A percentile compares a stretch with the other conserved stretches of the same genome.
phyloP scores from a whole-genome alignment of 768 basidiomycete species.

The Coprinellus micaceus region DNA sequence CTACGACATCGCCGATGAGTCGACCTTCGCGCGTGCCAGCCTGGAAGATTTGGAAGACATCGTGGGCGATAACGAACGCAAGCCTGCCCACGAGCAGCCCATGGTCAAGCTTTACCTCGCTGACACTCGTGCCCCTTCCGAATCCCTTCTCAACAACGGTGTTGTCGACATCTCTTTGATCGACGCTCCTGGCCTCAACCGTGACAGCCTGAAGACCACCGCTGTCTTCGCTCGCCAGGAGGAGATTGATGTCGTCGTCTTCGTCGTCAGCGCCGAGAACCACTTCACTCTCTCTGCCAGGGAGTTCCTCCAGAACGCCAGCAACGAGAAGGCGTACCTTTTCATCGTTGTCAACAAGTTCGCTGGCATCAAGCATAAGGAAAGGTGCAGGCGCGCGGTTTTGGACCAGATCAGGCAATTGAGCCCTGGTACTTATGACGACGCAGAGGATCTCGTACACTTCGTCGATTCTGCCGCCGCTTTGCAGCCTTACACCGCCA shows the following conservation, averaged over 20 bases:
- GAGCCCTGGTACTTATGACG: constrained; percentile 88
- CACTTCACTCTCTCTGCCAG: constrained; percentile 95
- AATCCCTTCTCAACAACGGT: constrained; percentile 90
- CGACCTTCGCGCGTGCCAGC: constrained; percentile 68
- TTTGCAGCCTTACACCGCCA: constrained; percentile 60
- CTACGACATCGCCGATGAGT: constrained; percentile 69
- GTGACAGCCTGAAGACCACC: constrained; percentile 92
- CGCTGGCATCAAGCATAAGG: constrained; percentile 93
- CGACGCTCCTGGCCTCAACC: constrained; percentile 96
- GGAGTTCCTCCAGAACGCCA: constrained; percentile 90
- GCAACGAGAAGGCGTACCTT: constrained; percentile 95
- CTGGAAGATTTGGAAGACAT: constrained; percentile 76
- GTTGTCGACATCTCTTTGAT: constrained; percentile 97
- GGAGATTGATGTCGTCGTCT: constrained; percentile 98
- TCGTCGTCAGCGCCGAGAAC: constrained; percentile 96
- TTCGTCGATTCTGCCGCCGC: constrained; percentile 91
- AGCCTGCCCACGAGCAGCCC: constrained; percentile 45
- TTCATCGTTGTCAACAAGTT: constrained; percentile 99
- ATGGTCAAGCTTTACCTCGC: constrained; percentile 87
- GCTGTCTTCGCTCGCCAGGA: constrained; percentile 93
- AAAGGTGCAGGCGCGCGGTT: constrained; percentile 81
- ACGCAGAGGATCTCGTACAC: constrained; percentile 91
- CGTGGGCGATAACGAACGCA: constrained; percentile 63
- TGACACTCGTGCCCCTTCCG: constrained; percentile 71
- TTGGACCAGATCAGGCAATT: constrained; percentile 92